These are phyloP conservation scores for Penicillium egyptiacum DNA, from an alignment of 495 filamentous ascomycete species.

Conservation along the genomic window DNA sequence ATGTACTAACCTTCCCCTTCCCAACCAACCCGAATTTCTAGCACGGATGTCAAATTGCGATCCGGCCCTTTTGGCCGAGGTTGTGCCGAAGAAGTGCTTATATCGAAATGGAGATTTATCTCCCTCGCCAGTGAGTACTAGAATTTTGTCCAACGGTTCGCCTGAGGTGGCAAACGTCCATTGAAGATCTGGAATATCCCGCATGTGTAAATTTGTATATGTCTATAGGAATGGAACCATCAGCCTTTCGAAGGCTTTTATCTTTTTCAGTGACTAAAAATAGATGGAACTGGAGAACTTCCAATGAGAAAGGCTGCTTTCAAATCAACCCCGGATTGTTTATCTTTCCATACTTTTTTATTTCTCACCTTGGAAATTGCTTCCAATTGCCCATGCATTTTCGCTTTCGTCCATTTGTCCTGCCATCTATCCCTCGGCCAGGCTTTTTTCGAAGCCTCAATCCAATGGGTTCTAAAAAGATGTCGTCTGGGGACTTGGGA, in stretches of 20 bases:
- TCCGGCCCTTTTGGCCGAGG: slow-evolving; percentile 71
- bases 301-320: slow-evolving; percentile 29
- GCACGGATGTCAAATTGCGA: slow-evolving; percentile 99
- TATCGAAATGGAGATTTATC: slow-evolving; percentile 40
- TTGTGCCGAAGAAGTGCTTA: slow-evolving; percentile 92
- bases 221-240: background rate
- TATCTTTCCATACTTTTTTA: background rate
- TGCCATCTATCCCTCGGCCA: background rate
- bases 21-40: slow-evolving; percentile 28
- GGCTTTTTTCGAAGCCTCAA: slow-evolving; percentile 4
- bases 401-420: slow-evolving; percentile 10
- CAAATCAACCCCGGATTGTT: slow-evolving; percentile 14
- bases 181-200: slow-evolving; percentile 44
- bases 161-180: slow-evolving; percentile 49
- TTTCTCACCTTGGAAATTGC: slow-evolving; percentile 11
- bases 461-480: slow-evolving; percentile 14
- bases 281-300: background rate
- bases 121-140: slow-evolving; percentile 49
- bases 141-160: slow-evolving; percentile 45
- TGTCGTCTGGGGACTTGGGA: background rate
- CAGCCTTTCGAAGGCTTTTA: background rate
- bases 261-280: background rate
- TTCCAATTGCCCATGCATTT: slow-evolving; percentile 27
- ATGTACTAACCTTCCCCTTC: background rate
- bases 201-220: slow-evolving; percentile 96